These are phyloP conservation scores for Diospyros kaki DNA, from an alignment of 148 eudicot genomes.

Conservation along the genomic window DNA sequence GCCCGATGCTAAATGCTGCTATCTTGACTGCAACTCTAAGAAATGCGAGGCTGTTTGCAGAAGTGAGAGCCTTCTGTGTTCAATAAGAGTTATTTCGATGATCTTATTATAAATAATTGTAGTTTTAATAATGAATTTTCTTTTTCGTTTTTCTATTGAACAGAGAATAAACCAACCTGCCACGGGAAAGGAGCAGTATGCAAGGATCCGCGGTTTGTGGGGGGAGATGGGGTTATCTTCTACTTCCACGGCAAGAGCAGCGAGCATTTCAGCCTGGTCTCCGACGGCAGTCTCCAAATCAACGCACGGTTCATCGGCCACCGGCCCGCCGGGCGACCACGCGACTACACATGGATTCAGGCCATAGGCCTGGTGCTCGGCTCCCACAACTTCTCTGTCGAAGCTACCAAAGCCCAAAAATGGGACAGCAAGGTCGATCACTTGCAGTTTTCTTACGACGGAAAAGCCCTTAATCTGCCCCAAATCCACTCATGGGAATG, in stretches of 20 bases:
- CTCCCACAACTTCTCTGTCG: slow-evolving; percentile 25
- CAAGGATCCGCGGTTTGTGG: slow-evolving; percentile 23
- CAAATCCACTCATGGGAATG: slow-evolving; percentile 20
- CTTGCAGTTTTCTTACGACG: slow-evolving; percentile 25
- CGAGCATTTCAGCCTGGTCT: slow-evolving; percentile 20
- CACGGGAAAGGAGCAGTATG: slow-evolving; percentile 21
- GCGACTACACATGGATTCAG: slow-evolving; percentile 28
- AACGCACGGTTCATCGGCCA: slow-evolving; percentile 25
- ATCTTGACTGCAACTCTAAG: slow-evolving; percentile 31
- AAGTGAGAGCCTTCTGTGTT: slow-evolving; percentile 11
- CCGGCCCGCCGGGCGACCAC: slow-evolving; percentile 13
- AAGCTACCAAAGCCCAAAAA: slow-evolving; percentile 23
- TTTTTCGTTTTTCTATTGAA: no score
- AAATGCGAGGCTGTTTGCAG: slow-evolving; percentile 30
- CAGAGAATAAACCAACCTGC: slow-evolving; percentile 23
- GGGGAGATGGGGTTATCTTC: slow-evolving; percentile 24
- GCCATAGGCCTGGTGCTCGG: slow-evolving; percentile 20
- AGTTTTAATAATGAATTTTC: no score
- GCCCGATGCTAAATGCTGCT: slow-evolving; percentile 23
- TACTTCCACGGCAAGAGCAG: slow-evolving; percentile 27
- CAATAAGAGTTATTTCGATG: neutral
- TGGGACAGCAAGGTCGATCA: slow-evolving; percentile 31
- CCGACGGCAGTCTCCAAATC: slow-evolving; percentile 20
- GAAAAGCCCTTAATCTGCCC: slow-evolving; percentile 9
- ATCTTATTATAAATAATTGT: no score